These are phyloP conservation scores for Taphrina wiesneri DNA, from an alignment of 1,139 yeast genomes.

Conservation along the genomic window DNA sequence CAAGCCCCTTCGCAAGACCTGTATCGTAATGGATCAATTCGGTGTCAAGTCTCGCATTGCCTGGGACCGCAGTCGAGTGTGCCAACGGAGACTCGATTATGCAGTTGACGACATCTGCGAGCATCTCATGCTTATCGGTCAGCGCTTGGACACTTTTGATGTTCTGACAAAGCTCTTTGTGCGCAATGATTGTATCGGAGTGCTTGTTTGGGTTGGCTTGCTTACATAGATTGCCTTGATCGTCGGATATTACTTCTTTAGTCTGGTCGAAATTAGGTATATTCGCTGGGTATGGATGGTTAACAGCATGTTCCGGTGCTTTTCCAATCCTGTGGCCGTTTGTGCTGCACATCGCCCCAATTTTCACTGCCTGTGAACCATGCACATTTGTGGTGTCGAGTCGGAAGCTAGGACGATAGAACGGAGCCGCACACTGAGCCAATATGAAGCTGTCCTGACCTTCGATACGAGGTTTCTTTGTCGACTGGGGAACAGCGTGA, in stretches of 20 bases:
- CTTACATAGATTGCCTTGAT: background rate
- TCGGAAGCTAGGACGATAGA: conserved; percentile 5
- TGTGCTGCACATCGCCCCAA: background rate
- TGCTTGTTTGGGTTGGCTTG: background rate
- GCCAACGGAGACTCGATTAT: background rate
- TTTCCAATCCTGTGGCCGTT: background rate
- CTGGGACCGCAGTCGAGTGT: background rate
- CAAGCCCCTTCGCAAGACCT: too few relatives aligned
- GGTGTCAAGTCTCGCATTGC: background rate
- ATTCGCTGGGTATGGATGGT: background rate
- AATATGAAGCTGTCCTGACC: background rate
- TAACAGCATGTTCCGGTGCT: background rate
- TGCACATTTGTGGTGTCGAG: too few relatives aligned
- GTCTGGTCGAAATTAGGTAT: background rate
- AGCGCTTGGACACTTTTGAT: background rate
- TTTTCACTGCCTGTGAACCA: background rate
- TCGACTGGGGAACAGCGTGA: background rate
- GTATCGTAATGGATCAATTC: too few relatives aligned
- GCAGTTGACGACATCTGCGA: background rate
- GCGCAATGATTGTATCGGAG: background rate
- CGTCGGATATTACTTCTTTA: background rate
- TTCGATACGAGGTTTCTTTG: background rate
- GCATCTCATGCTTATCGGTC: background rate
- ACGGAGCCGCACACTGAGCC: background rate
- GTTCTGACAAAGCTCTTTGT: background rate